phyloP scores from a whole-genome alignment of 140 eudicot species.

The Bidens hawaiensis region DNA sequence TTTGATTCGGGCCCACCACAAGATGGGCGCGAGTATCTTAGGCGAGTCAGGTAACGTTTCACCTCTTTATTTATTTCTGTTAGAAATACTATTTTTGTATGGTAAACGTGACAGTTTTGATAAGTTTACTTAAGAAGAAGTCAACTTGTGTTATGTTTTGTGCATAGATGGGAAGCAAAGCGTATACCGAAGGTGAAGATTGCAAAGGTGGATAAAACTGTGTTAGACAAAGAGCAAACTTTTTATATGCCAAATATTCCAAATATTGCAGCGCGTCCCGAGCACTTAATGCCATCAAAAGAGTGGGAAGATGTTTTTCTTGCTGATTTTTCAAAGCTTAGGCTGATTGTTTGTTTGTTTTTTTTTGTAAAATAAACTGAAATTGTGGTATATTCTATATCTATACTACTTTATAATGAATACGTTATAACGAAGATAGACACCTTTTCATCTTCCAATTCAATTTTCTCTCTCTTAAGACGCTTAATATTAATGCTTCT shows the following conservation, averaged over 20 bases:
- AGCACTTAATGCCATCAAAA: slow-evolving; percentile 66
- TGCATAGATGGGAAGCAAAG: too few species aligned
- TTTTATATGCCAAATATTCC: slow-evolving; percentile 85
- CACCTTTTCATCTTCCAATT: too few species aligned
- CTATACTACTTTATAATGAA: too few species aligned
- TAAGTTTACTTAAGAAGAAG: neutral
- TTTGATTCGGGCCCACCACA: slow-evolving; percentile 95
- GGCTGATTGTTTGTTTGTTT: slow-evolving; percentile 44
- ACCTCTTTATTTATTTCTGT: neutral
- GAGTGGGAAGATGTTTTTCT: slow-evolving; percentile 94
- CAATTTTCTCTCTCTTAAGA: too few species aligned
- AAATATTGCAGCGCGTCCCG: slow-evolving; percentile 64
- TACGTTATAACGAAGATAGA: too few species aligned
- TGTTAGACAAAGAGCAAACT: slow-evolving; percentile 59
- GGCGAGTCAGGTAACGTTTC: slow-evolving; percentile 83
- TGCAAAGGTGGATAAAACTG: slow-evolving; percentile 50
- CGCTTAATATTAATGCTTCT: too few species aligned
- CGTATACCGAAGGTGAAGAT: too few species aligned
- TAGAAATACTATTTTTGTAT: neutral
- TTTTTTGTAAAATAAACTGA: neutral
- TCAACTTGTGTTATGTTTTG: neutral
- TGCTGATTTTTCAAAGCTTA: slow-evolving; percentile 76
- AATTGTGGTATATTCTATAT: neutral
- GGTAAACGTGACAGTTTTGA: neutral
- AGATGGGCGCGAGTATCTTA: slow-evolving; percentile 89